Evolutionary conservation across 139 green algal genomes (phyloP).

Genomic region (Axilococcus clingmanii): DNA sequence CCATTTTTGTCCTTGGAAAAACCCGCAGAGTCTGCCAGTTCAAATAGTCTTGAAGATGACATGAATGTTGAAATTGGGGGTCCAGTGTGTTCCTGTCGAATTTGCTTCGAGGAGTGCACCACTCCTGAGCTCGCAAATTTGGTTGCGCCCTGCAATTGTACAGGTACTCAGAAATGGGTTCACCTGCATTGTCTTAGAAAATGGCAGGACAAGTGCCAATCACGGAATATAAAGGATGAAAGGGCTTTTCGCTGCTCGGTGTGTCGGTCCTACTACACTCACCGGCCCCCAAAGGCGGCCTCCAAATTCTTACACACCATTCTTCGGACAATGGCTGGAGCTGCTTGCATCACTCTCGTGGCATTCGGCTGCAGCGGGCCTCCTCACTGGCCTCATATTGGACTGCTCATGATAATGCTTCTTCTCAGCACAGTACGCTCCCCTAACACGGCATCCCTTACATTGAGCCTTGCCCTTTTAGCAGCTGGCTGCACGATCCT

Average conservation of each 20-base stretch:
- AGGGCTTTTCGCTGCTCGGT: slow-evolving; percentile 23
- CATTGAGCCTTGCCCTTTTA: slow-evolving; percentile 19
- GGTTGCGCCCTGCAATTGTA: no score
- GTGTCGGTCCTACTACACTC: slow-evolving; percentile 21
- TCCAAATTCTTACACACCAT: neutral
- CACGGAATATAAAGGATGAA: slow-evolving; percentile 5
- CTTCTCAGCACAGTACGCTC: no score
- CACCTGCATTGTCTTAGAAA: slow-evolving; percentile 33
- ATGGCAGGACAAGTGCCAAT: slow-evolving; percentile 26
- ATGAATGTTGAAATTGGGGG: no score
- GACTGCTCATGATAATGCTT: slow-evolving; percentile 27
- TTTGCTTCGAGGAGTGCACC: no score
- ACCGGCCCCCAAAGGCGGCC: slow-evolving; percentile 7
- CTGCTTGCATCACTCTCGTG: slow-evolving; percentile 8
- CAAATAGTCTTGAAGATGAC: no score
- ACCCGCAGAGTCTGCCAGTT: no score
- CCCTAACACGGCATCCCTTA: no score
- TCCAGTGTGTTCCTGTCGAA: no score
- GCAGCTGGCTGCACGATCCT: slow-evolving; percentile 9
- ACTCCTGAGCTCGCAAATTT: no score
- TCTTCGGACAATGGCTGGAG: slow-evolving; percentile 1
- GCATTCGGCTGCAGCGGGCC: slow-evolving; percentile 17
- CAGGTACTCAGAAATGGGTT: slow-evolving; percentile 30
- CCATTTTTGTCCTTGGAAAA: no score
- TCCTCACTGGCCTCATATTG: slow-evolving; percentile 29